phyloP scores from a whole-genome alignment of 1,284 basidiomycete genomes.

The Ustilago crameri region DNA sequence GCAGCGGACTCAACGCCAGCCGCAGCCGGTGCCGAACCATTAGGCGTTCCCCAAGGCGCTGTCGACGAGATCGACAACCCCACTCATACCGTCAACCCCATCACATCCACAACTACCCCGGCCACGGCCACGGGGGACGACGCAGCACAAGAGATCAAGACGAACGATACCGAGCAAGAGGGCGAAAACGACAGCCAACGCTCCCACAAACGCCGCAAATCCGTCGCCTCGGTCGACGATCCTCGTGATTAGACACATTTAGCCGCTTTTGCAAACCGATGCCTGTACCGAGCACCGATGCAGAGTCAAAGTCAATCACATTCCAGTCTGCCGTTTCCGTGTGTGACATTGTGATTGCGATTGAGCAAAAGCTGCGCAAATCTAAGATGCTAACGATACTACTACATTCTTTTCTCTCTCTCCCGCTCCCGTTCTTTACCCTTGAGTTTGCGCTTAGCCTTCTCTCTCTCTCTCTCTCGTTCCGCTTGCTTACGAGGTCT shows the following conservation, averaged over 20 bases:
- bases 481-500: not conserved
- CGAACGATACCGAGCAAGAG: not conserved
- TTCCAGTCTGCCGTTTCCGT: not conserved
- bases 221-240: constrained; percentile 19
- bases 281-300: too few species aligned
- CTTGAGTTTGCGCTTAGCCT: not conserved
- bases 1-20: too few species aligned
- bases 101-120: constrained; percentile 26
- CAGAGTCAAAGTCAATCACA: too few species aligned
- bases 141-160: not conserved
- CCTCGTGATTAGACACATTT: too few species aligned
- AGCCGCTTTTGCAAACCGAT: too few species aligned
- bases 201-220: constrained; percentile 25
- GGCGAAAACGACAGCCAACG: too few species aligned
- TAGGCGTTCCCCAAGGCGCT: constrained; percentile 27
- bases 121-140: not conserved
- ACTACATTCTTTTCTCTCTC: too few species aligned
- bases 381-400: too few species aligned
- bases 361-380: too few species aligned
- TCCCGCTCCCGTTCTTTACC: too few species aligned
- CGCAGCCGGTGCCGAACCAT: constrained; percentile 23
- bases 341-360: too few species aligned
- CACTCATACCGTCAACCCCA: constrained; percentile 7
- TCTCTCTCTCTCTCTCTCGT: constrained; percentile 1
- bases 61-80: constrained; percentile 51